phyloP scores from a whole-genome alignment of 1,284 basidiomycete genomes.

The Volvariella volvacea region DNA sequence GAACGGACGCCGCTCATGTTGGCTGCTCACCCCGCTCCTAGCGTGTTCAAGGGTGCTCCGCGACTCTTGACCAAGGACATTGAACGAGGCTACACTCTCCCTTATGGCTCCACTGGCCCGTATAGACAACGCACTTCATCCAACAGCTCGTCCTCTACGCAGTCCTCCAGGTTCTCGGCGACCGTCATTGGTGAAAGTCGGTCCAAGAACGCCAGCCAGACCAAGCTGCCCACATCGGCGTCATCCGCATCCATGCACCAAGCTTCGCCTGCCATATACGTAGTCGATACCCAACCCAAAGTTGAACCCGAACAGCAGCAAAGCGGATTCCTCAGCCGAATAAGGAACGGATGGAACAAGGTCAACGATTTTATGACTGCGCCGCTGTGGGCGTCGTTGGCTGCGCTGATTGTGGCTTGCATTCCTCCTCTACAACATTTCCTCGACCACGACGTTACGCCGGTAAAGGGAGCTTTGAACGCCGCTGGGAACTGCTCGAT shows the following conservation, averaged over 20 bases:
- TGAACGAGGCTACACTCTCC: not conserved
- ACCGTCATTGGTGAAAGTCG: not conserved
- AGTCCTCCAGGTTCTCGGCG: not conserved
- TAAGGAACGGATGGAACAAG: slow-evolving; percentile 14
- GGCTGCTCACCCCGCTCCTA: slow-evolving; percentile 3
- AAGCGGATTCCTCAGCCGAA: not conserved
- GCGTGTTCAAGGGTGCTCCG: slow-evolving; percentile 14
- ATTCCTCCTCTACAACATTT: slow-evolving; percentile 68
- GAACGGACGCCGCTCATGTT: slow-evolving; percentile 20
- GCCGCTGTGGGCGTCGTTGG: slow-evolving; percentile 75
- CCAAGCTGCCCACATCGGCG: too few relatives aligned
- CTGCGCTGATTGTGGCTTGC: slow-evolving; percentile 78
- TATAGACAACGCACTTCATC: slow-evolving; percentile 29
- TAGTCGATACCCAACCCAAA: not conserved
- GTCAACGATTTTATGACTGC: slow-evolving; percentile 82
- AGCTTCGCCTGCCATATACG: too few relatives aligned
- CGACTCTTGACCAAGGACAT: not conserved
- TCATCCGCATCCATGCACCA: too few relatives aligned
- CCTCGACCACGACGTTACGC: slow-evolving; percentile 55
- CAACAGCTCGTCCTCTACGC: slow-evolving; percentile 58
- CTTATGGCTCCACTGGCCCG: slow-evolving; percentile 8
- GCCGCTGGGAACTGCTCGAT: slow-evolving; percentile 79
- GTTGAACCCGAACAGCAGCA: not conserved
- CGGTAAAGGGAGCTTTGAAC: slow-evolving; percentile 68
- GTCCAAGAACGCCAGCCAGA: too few relatives aligned